Percentiles rank a stretch among this genome's conserved stretches.
These are phyloP conservation scores for Naegleria lovaniensis DNA, from an alignment of 208 protist species.

Conservation along the genomic window DNA sequence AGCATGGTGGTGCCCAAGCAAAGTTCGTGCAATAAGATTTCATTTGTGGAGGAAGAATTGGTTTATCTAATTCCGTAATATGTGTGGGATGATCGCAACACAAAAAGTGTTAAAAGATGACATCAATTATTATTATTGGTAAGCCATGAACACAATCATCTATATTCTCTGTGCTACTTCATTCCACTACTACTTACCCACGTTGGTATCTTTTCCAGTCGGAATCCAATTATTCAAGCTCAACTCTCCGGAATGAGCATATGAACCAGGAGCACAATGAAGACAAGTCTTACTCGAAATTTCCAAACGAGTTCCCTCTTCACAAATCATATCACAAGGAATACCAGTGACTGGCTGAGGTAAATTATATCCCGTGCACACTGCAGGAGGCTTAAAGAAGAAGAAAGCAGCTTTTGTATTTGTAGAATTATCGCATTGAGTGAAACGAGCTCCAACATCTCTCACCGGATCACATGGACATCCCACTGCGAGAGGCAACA, in stretches of 20 bases:
- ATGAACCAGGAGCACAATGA: not conserved
- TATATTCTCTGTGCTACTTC: no score
- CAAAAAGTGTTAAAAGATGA: no score
- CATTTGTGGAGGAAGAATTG: not conserved
- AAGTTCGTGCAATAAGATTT: not conserved
- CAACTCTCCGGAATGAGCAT: not conserved
- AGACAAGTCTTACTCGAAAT: not conserved
- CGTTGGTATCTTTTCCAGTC: not conserved
- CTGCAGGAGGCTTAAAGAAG: conserved; percentile 7
- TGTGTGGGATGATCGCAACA: no score
- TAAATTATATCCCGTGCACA: not conserved
- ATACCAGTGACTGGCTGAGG: not conserved
- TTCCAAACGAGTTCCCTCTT: not conserved
- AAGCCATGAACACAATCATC: no score
- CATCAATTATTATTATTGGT: no score
- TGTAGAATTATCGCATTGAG: not conserved
- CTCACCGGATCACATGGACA: not conserved
- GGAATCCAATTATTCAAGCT: not conserved
- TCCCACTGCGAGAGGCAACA: not conserved
- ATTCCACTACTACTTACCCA: not conserved
- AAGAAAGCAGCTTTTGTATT: not conserved
- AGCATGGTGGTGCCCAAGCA: not conserved
- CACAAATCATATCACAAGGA: not conserved
- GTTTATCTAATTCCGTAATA: not conserved
- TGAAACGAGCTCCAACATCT: not conserved